These are phyloP conservation scores for Mollisiaceae sp. DNA, from an alignment of 2,329 filamentous ascomycete genomes.

Conservation along the genomic window DNA sequence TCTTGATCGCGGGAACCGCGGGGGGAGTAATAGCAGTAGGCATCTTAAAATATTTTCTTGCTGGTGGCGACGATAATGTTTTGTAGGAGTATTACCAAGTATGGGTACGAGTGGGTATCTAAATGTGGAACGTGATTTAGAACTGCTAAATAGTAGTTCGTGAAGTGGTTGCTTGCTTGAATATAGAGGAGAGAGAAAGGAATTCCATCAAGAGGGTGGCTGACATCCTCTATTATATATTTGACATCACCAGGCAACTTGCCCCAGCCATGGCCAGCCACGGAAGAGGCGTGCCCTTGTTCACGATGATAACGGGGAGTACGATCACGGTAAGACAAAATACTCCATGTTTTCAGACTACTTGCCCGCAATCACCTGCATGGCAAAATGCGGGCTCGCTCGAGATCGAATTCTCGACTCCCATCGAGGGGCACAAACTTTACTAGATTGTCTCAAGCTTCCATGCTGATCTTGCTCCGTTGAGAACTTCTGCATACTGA, in stretches of 20 bases:
- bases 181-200: neutral
- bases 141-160: neutral
- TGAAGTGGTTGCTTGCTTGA: neutral
- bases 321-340: neutral
- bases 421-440: constrained; percentile 8
- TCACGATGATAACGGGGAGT: constrained; percentile 2
- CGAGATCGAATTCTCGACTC: constrained; percentile 25
- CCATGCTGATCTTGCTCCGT: constrained; percentile 8
- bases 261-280: neutral
- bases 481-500: neutral
- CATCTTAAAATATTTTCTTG: constrained; percentile 42
- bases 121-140: constrained; percentile 4
- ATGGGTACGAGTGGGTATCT: constrained; percentile 4
- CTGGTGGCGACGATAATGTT: constrained; percentile 10
- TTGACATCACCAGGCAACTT: neutral
- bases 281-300: constrained; percentile 6
- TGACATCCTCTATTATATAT: constrained; percentile 7
- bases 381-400: neutral
- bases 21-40: constrained; percentile 47
- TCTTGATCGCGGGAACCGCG: constrained; percentile 40
- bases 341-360: neutral
- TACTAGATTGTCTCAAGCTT: constrained; percentile 1
- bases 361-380: constrained; percentile 3
- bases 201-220: neutral
- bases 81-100: neutral